phyloP scores from a whole-genome alignment of 768 basidiomycete species.

The Hemileccinum rubropunctum region DNA sequence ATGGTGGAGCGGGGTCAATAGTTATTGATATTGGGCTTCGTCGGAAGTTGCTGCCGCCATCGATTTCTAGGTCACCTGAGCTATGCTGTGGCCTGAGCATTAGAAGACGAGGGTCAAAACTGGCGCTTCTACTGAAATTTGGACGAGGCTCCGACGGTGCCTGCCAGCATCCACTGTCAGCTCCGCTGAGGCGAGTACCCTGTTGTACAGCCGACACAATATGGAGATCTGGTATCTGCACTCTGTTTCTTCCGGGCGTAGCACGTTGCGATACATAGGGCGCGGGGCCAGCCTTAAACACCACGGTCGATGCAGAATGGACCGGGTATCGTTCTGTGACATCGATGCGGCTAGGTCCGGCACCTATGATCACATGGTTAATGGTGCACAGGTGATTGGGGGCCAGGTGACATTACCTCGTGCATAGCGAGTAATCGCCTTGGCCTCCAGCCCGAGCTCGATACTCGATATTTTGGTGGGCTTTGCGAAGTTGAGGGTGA shows the following conservation, averaged over 20 bases:
- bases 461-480: constrained; percentile 86
- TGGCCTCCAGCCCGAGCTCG: constrained; percentile 74
- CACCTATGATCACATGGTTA: constrained; percentile 32
- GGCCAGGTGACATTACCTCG: constrained; percentile 58
- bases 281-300: constrained; percentile 62
- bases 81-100: constrained; percentile 7
- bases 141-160: neutral
- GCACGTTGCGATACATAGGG: constrained; percentile 23
- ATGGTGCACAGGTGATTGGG: neutral
- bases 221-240: constrained; percentile 9
- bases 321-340: constrained; percentile 75
- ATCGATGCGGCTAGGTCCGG: constrained; percentile 73
- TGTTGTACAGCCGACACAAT: neutral
- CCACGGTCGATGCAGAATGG: constrained; percentile 65
- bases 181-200: neutral
- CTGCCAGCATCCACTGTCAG: neutral
- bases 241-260: constrained; percentile 15
- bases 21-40: neutral
- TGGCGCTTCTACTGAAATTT: constrained; percentile 6
- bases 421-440: constrained; percentile 70
- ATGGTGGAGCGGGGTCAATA: constrained; percentile 32
- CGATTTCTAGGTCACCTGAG: constrained; percentile 7
- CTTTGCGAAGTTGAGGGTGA: constrained; percentile 65
- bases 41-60: neutral
- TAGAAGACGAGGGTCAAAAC: constrained; percentile 8